A percentile compares a stretch with the other conserved stretches of the same genome.
Conservation (phyloP, 306 rosid genomes). For the Notholithocarpus densiflorus region DNA sequence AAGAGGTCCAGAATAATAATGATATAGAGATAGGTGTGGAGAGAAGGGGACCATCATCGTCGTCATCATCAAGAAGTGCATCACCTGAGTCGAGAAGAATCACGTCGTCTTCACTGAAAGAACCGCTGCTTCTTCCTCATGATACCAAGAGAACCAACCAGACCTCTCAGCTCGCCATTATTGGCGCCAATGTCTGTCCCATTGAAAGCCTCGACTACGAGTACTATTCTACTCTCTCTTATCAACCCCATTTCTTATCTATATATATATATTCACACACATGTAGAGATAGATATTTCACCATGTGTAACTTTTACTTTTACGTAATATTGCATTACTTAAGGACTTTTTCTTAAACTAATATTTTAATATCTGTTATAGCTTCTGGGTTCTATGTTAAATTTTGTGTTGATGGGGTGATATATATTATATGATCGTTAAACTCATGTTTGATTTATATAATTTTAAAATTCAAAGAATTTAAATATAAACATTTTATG, state of each 20-base stretch:
- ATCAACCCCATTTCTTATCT: not conserved
- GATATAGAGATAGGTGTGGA: conserved; percentile 15
- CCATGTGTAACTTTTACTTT: too few species aligned
- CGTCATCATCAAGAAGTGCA: not conserved
- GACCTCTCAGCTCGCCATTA: conserved; percentile 71
- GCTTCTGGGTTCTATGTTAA: too few species aligned
- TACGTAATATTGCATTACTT: too few species aligned
- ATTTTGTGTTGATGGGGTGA: too few species aligned
- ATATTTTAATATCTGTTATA: too few species aligned
- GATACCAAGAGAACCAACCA: conserved; percentile 34
- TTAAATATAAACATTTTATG: too few species aligned
- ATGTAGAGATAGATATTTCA: too few species aligned
- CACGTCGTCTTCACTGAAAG: conserved; percentile 9
- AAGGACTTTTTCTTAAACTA: too few species aligned
- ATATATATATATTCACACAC: not conserved
- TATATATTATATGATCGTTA: too few species aligned
- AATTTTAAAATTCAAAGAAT: too few species aligned
- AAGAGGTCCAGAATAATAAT: not conserved
- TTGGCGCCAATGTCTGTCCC: conserved; percentile 67
- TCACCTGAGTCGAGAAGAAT: not conserved
- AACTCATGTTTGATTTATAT: too few species aligned
- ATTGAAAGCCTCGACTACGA: conserved; percentile 89
- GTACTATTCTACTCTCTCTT: conserved; percentile 14
- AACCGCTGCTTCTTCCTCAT: conserved; percentile 39
- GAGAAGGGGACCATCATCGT: conserved; percentile 13